Evolutionary conservation across 495 filamentous ascomycete species (phyloP).

Genomic region (Daldinia caldariorum): DNA sequence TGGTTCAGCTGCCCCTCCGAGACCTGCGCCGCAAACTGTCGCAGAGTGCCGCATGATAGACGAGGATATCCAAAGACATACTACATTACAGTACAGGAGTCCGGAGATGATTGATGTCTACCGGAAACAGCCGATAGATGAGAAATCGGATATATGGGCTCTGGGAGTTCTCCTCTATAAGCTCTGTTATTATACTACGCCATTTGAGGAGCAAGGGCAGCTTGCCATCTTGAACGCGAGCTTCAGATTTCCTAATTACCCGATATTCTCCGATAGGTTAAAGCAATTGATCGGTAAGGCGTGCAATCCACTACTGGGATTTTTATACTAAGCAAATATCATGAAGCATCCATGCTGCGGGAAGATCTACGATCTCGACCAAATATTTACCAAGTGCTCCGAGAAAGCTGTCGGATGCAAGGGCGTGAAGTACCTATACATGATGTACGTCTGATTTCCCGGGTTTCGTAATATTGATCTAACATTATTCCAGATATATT

Average conservation of each 20-base stretch:
- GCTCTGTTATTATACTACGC: slow-evolving; percentile 98
- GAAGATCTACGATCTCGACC: slow-evolving; percentile 84
- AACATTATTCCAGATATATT: slow-evolving; percentile 75
- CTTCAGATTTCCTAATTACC: slow-evolving; percentile 90
- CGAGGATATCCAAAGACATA: slow-evolving; percentile 97
- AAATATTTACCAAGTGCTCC: slow-evolving; percentile 92
- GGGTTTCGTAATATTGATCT: slow-evolving; percentile 9
- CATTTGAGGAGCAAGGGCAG: slow-evolving; percentile 96
- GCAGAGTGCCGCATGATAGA: slow-evolving; percentile 90
- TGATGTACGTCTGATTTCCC: slow-evolving; percentile 70
- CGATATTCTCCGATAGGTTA: slow-evolving; percentile 85
- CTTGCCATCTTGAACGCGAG: slow-evolving; percentile 98
- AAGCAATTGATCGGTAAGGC: slow-evolving; percentile 89
- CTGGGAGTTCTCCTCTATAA: slow-evolving; percentile 96
- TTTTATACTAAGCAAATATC: slow-evolving; percentile 50
- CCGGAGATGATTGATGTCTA: slow-evolving; percentile 99
- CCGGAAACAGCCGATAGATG: slow-evolving; percentile 93
- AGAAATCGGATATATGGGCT: slow-evolving; percentile 99
- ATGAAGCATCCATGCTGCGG: slow-evolving; percentile 84
- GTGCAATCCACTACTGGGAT: slow-evolving; percentile 2
- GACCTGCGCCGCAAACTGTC: slow-evolving; percentile 82
- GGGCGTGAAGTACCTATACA: slow-evolving; percentile 88
- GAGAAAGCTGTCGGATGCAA: slow-evolving; percentile 87
- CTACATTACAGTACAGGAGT: slow-evolving; percentile 95
- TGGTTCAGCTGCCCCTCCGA: slow-evolving; percentile 86